Evolutionary conservation across 2,329 filamentous ascomycete genomes (phyloP).

Genomic region (Phaeosphaeria sp.): DNA sequence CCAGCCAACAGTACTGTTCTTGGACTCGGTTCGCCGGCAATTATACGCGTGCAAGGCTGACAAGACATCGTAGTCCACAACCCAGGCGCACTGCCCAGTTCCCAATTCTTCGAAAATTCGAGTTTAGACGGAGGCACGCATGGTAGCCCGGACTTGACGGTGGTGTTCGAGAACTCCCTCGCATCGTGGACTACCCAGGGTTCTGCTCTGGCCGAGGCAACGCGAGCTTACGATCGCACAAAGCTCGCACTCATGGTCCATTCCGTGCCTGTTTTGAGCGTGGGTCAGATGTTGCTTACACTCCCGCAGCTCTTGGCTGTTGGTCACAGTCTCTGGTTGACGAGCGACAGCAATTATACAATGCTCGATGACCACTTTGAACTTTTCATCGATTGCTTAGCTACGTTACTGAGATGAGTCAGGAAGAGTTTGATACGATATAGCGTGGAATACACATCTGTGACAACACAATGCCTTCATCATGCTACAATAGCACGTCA

Average conservation of each 20-base stretch:
- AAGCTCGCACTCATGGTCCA: slow-evolving; percentile 28
- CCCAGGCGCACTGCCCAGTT: slow-evolving; percentile 27
- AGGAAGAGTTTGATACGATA: background rate
- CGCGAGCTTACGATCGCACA: slow-evolving; percentile 16
- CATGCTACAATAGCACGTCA: background rate
- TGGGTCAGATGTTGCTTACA: slow-evolving; percentile 13
- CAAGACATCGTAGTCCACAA: slow-evolving; percentile 31
- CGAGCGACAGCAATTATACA: slow-evolving; percentile 24
- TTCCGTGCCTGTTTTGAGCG: slow-evolving; percentile 21
- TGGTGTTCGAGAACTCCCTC: slow-evolving; percentile 31
- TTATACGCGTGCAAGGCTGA: slow-evolving; percentile 31
- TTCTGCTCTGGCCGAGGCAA: slow-evolving; percentile 14
- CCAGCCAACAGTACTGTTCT: slow-evolving; percentile 7
- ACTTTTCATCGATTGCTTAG: slow-evolving; percentile 23
- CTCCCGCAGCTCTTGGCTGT: slow-evolving; percentile 22
- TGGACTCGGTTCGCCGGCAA: slow-evolving; percentile 25
- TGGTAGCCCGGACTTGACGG: slow-evolving; percentile 15
- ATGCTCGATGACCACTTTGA: slow-evolving; percentile 22
- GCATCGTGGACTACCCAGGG: slow-evolving; percentile 14
- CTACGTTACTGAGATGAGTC: slow-evolving; percentile 15
- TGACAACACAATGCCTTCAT: background rate
- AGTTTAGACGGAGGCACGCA: slow-evolving; percentile 2
- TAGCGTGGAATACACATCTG: background rate
- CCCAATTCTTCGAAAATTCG: slow-evolving; percentile 22
- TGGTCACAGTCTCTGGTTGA: slow-evolving; percentile 24